Evolutionary conservation across 768 basidiomycete species (phyloP).

Genomic region (Rhodotorula babjevae): DNA sequence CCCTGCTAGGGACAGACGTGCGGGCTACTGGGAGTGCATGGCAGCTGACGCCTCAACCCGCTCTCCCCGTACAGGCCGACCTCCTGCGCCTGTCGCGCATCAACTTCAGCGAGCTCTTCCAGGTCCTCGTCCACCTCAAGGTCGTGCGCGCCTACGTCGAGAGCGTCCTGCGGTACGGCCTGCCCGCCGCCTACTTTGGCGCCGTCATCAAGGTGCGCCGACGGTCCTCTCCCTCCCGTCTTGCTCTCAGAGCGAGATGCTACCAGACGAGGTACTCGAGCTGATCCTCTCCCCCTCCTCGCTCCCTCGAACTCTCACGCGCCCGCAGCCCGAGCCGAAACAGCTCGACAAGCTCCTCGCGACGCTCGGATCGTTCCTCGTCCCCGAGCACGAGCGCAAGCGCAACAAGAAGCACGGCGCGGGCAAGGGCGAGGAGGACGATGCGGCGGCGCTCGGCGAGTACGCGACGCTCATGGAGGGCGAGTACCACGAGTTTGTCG

Average conservation of each 20-base stretch:
- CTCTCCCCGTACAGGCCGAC: slow-evolving; percentile 62
- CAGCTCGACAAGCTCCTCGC: slow-evolving; percentile 70
- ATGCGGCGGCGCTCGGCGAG: slow-evolving; percentile 77
- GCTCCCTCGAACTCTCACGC: background rate
- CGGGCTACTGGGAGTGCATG: too few relatives aligned
- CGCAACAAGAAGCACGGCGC: slow-evolving; percentile 50
- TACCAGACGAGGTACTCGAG: too few relatives aligned
- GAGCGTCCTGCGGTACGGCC: slow-evolving; percentile 88
- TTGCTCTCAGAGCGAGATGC: too few relatives aligned
- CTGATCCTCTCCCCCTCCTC: too few relatives aligned
- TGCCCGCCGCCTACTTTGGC: slow-evolving; percentile 84
- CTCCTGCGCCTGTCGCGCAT: slow-evolving; percentile 81
- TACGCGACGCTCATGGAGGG: slow-evolving; percentile 89
- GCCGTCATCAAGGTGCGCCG: slow-evolving; percentile 67
- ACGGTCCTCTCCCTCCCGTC: background rate
- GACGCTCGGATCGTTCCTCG: slow-evolving; percentile 70
- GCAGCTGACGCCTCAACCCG: background rate
- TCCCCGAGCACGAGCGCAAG: slow-evolving; percentile 57
- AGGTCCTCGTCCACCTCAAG: slow-evolving; percentile 88
- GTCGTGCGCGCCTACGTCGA: slow-evolving; percentile 86
- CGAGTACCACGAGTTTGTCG: slow-evolving; percentile 90
- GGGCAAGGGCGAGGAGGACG: slow-evolving; percentile 42
- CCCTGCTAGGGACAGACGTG: too few relatives aligned
- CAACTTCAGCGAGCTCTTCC: slow-evolving; percentile 95
- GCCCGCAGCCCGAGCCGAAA: slow-evolving; percentile 74